Evolutionary conservation across 345 rosid genomes (phyloP).

Genomic region (Gossypium sturtianum): DNA sequence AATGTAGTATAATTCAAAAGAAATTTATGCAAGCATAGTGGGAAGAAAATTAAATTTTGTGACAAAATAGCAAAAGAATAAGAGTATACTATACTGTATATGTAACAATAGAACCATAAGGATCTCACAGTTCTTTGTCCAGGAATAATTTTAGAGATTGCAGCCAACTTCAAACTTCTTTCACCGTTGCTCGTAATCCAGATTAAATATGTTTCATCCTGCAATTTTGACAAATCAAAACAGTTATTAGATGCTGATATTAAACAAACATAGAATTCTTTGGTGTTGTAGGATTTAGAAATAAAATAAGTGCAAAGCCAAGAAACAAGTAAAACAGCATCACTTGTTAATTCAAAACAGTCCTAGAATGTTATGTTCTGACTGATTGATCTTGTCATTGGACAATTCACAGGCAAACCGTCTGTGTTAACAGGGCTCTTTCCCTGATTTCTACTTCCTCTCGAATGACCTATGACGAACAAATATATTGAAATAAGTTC

Average conservation of each 20-base stretch:
- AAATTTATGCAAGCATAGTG: not conserved
- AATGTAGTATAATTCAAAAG: slow-evolving; percentile 11
- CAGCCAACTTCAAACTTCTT: slow-evolving; percentile 75
- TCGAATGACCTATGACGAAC: not conserved
- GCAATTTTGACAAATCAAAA: slow-evolving; percentile 25
- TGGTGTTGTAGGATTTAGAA: not conserved
- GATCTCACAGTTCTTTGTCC: slow-evolving; percentile 94
- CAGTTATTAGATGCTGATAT: not conserved
- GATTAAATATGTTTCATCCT: slow-evolving; percentile 91
- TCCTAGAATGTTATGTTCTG: not conserved
- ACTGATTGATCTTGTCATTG: too few species aligned
- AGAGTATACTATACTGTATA: not conserved
- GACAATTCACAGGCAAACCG: too few species aligned
- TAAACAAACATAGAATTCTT: not conserved
- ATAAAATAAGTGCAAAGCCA: not conserved
- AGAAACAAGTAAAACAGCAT: not conserved
- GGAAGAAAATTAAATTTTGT: slow-evolving; percentile 2
- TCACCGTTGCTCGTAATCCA: slow-evolving; percentile 84
- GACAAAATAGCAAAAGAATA: not conserved
- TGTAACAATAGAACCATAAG: slow-evolving; percentile 2
- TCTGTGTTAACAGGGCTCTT: not conserved
- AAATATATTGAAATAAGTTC: too few species aligned
- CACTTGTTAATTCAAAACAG: not conserved
- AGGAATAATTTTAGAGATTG: slow-evolving; percentile 77
- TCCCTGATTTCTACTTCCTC: not conserved